Conservation (phyloP, 2,329 filamentous ascomycete genomes). For the Fusarium veterinarium region DNA sequence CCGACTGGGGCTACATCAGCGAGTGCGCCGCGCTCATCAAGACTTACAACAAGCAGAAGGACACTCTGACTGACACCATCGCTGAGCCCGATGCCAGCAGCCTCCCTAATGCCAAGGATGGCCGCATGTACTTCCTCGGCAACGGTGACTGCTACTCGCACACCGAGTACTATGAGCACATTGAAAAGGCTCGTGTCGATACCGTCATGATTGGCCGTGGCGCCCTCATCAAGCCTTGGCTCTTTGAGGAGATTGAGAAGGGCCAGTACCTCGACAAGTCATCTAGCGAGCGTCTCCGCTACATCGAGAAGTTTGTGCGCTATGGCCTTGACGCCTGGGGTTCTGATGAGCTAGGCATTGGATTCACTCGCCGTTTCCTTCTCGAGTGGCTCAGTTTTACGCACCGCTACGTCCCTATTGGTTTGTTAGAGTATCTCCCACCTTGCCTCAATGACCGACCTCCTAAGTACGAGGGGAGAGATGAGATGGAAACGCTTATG, state of each 20-base stretch:
- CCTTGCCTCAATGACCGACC: slow-evolving; percentile 90
- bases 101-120: slow-evolving; percentile 72
- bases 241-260: slow-evolving; percentile 94
- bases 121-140: slow-evolving; percentile 89
- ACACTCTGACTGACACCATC: slow-evolving; percentile 77
- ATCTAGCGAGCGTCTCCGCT: slow-evolving; percentile 83
- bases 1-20: slow-evolving; percentile 96
- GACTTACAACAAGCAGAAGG: slow-evolving; percentile 77
- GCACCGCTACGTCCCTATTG: slow-evolving; percentile 90
- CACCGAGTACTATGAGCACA: slow-evolving; percentile 82
- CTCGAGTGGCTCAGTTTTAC: slow-evolving; percentile 97
- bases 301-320: slow-evolving; percentile 88
- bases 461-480: slow-evolving; percentile 82
- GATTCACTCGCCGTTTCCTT: slow-evolving; percentile 89
- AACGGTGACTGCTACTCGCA: slow-evolving; percentile 98
- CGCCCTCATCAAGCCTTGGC: slow-evolving; percentile 96
- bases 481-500: slow-evolving; percentile 94
- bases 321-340: slow-evolving; percentile 97
- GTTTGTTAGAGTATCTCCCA: slow-evolving; percentile 87
- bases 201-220: slow-evolving; percentile 98
- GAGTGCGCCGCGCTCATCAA: slow-evolving; percentile 89
- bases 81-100: slow-evolving; percentile 81
- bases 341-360: slow-evolving; percentile 92
- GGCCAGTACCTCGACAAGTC: slow-evolving; percentile 97
- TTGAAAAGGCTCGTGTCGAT: slow-evolving; percentile 84